A percentile compares a stretch with the other conserved stretches of the same genome.
Evolutionary conservation across 2,329 filamentous ascomycete genomes (phyloP).

Genomic region (Aspergillaceae sp.): DNA sequence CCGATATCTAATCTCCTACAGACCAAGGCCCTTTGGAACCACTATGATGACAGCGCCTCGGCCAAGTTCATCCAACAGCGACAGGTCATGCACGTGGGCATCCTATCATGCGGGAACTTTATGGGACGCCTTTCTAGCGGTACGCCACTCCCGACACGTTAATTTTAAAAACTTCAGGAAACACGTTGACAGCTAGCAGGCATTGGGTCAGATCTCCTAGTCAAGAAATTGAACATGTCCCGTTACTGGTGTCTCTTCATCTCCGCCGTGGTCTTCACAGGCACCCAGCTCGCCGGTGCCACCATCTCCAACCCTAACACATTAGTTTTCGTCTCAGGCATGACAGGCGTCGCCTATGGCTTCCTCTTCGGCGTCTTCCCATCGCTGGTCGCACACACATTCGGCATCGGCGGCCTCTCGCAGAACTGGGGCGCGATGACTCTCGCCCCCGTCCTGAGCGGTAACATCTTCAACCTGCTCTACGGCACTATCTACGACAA

Average conservation of each 20-base stretch:
- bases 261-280: constrained; percentile 66
- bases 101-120: constrained; percentile 85
- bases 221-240: constrained; percentile 69
- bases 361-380: constrained; percentile 92
- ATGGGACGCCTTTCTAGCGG: constrained; percentile 68
- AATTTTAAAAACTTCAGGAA: background rate
- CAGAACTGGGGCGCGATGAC: constrained; percentile 98
- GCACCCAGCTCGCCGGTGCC: constrained; percentile 70
- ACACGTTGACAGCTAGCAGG: constrained; percentile 38
- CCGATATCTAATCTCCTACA: constrained; percentile 14
- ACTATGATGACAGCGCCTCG: constrained; percentile 65
- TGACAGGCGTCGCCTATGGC: constrained; percentile 85
- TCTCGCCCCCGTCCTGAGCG: constrained; percentile 73
- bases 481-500: constrained; percentile 78
- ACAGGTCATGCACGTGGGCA: constrained; percentile 88
- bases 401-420: constrained; percentile 78
- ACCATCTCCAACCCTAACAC: constrained; percentile 67
- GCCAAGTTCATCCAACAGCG: constrained; percentile 67
- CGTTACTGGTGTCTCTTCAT: constrained; percentile 85
- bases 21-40: constrained; percentile 74
- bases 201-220: constrained; percentile 82
- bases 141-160: constrained; percentile 33
- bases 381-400: constrained; percentile 78
- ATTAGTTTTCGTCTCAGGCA: constrained; percentile 67
- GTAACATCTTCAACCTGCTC: constrained; percentile 85